Conservation (phyloP, 1,284 basidiomycete species). For the Ceratobasidium sp. region DNA sequence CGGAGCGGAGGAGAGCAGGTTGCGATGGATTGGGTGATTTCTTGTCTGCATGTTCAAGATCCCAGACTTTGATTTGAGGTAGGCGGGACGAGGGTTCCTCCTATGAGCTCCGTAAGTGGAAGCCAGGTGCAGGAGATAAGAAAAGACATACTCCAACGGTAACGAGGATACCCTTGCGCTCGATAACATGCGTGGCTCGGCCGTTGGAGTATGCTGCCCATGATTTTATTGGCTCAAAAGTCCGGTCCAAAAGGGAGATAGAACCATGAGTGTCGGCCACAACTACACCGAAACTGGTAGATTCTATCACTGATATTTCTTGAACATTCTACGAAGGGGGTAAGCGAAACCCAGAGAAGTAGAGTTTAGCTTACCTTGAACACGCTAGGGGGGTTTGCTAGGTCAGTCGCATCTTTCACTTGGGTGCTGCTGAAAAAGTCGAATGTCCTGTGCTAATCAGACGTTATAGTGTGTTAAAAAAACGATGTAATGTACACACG, state of each 20-base stretch:
- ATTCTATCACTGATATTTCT: slow-evolving; percentile 77
- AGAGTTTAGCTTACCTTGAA: slow-evolving; percentile 69
- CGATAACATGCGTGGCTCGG: slow-evolving; percentile 85
- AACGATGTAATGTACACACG: slow-evolving; percentile 25
- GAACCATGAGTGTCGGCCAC: slow-evolving; percentile 87
- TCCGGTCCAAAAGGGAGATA: slow-evolving; percentile 78
- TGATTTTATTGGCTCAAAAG: slow-evolving; percentile 77
- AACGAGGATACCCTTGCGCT: slow-evolving; percentile 81
- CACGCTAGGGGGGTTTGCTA: slow-evolving; percentile 77
- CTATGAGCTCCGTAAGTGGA: slow-evolving; percentile 57
- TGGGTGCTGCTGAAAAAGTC: slow-evolving; percentile 80
- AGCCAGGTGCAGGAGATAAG: background rate
- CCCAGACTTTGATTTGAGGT: slow-evolving; percentile 91
- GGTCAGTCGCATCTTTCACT: slow-evolving; percentile 85
- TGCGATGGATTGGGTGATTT: slow-evolving; percentile 73
- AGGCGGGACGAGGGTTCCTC: slow-evolving; percentile 83
- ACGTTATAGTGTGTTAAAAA: background rate
- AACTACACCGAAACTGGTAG: slow-evolving; percentile 74
- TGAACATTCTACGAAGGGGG: slow-evolving; percentile 65
- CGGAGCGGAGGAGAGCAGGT: slow-evolving; percentile 79
- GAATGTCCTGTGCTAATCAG: slow-evolving; percentile 82
- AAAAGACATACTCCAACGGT: slow-evolving; percentile 81
- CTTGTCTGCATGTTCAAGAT: slow-evolving; percentile 81
- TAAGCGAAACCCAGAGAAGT: slow-evolving; percentile 30
- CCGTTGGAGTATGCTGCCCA: slow-evolving; percentile 84